Evolutionary conservation across 345 rosid genomes (phyloP).

Genomic region (Acer campestre): DNA sequence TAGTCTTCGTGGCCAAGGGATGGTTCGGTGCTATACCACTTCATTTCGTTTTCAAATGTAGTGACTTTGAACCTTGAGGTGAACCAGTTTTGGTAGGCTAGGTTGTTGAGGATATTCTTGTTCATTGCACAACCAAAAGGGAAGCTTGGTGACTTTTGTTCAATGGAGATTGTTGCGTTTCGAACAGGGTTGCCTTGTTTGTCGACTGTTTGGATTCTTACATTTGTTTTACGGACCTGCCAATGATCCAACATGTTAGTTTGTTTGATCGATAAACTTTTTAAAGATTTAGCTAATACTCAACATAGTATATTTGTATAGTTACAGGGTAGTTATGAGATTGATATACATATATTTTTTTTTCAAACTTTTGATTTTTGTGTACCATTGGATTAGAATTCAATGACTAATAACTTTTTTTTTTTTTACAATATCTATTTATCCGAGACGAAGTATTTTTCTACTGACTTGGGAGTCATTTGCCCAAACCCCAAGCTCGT

Average conservation of each 20-base stretch:
- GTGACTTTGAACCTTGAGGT: conserved; percentile 63
- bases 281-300: too few species aligned
- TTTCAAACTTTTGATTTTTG: too few species aligned
- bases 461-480: too few species aligned
- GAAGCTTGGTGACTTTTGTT: conserved; percentile 38
- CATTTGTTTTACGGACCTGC: conserved; percentile 46
- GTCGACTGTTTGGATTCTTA: conserved; percentile 51
- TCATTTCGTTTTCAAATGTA: conserved; percentile 71
- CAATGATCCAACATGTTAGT: not conserved
- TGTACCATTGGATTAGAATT: too few species aligned
- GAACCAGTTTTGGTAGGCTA: conserved; percentile 69
- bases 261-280: too few species aligned
- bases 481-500: too few species aligned
- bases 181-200: conserved; percentile 47
- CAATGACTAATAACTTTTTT: too few species aligned
- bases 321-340: too few species aligned
- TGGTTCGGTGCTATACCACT: conserved; percentile 71
- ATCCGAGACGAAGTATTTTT: too few species aligned
- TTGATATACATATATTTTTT: too few species aligned
- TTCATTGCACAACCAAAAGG: conserved; percentile 72
- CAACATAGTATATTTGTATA: too few species aligned
- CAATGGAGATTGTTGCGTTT: conserved; percentile 50
- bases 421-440: too few species aligned
- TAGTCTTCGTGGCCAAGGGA: conserved; percentile 54
- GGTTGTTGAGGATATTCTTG: conserved; percentile 60